A percentile compares a stretch with the other conserved stretches of the same genome.
Evolutionary conservation across 352 stramenopile genomes (phyloP).

Genomic region (Phytopythium mirpurense): DNA sequence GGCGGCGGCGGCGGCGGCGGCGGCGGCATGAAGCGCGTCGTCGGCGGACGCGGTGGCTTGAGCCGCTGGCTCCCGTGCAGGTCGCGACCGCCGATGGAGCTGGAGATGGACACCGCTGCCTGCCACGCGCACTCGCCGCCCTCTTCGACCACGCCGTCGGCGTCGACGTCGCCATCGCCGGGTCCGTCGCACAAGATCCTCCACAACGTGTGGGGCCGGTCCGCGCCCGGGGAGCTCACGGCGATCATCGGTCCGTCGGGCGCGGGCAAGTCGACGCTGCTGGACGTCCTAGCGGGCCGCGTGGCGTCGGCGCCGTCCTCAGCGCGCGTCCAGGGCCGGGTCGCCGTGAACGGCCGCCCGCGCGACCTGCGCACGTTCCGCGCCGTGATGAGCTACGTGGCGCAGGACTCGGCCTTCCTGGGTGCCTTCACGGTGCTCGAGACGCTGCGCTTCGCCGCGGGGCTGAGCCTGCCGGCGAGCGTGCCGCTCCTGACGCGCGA

Average conservation of each 20-base stretch:
- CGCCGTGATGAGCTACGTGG: constrained; percentile 56
- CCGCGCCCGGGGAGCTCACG: constrained; percentile 50
- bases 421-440: constrained; percentile 66
- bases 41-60: background rate
- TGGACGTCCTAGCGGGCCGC: constrained; percentile 60
- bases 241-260: constrained; percentile 65
- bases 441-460: constrained; percentile 56
- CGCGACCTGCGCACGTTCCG: constrained; percentile 33
- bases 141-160: background rate
- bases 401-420: constrained; percentile 53
- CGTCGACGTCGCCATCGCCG: background rate
- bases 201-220: constrained; percentile 42
- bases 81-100: background rate
- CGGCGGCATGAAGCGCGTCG: background rate
- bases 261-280: constrained; percentile 55
- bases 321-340: constrained; percentile 35
- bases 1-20: too few relatives aligned
- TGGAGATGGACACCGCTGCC: constrained; percentile 1
- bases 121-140: constrained; percentile 2
- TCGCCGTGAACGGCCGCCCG: constrained; percentile 45
- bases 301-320: constrained; percentile 11
- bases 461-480: constrained; percentile 38
- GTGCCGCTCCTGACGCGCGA: constrained; percentile 33
- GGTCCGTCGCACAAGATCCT: constrained; percentile 31
- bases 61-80: constrained; percentile 4